phyloP scores from a whole-genome alignment of 2,329 filamentous ascomycete species.

The Colletotrichum chlorophyti region DNA sequence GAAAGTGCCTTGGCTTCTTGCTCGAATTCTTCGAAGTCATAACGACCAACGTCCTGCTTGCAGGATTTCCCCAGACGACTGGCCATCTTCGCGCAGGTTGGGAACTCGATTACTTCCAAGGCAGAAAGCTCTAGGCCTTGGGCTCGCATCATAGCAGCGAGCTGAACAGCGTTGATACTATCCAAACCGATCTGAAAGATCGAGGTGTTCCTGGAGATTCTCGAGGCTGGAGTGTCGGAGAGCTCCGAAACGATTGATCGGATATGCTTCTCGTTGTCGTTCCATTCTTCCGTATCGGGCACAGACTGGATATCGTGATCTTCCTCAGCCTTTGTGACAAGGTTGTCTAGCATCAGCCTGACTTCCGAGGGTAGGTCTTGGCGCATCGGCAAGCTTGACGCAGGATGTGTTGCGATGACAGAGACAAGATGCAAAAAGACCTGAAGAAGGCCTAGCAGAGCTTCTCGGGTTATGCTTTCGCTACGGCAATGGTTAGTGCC shows the following conservation, averaged over 20 bases:
- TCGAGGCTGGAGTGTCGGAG: neutral
- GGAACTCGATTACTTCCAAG: conserved; percentile 75
- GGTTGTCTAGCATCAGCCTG: conserved; percentile 26
- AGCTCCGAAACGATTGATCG: conserved; percentile 15
- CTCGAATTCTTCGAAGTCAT: conserved; percentile 50
- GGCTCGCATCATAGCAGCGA: conserved; percentile 72
- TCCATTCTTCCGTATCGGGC: conserved; percentile 17
- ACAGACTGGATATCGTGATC: neutral
- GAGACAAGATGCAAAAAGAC: neutral
- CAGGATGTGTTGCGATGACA: conserved; percentile 21
- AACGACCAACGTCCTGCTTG: conserved; percentile 22
- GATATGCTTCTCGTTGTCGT: conserved; percentile 27
- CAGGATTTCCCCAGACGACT: conserved; percentile 8
- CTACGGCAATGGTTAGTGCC: neutral
- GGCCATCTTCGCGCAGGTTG: conserved; percentile 51
- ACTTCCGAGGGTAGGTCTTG: conserved; percentile 33
- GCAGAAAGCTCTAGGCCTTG: conserved; percentile 66
- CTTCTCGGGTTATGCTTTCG: neutral
- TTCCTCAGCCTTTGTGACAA: conserved; percentile 16
- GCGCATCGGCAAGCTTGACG: conserved; percentile 28
- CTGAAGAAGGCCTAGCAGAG: neutral
- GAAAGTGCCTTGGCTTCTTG: conserved; percentile 33
- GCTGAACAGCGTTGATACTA: conserved; percentile 85
- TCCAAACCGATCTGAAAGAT: conserved; percentile 91
- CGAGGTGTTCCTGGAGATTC: conserved; percentile 67